A percentile compares a stretch with the other conserved stretches of the same genome.
Evolutionary conservation across 2,329 filamentous ascomycete genomes (phyloP).

Genomic region (Chrysosporium keratinophilum): DNA sequence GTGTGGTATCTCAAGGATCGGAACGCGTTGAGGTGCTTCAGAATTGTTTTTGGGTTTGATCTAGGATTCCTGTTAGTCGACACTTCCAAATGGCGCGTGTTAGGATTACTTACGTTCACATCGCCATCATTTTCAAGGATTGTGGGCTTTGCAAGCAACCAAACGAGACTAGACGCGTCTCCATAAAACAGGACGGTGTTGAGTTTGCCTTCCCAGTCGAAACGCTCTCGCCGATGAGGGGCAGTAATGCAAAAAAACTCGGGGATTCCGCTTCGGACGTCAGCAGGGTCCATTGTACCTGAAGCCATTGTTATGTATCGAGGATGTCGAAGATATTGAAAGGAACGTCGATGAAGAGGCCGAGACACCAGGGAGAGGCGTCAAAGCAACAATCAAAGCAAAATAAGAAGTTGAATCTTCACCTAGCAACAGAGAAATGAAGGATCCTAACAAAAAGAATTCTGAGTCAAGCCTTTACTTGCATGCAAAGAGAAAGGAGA

Average conservation of each 20-base stretch:
- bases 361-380: not conserved
- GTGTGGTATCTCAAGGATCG: constrained; percentile 6
- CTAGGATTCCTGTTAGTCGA: not conserved
- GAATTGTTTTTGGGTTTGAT: not conserved
- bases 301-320: not conserved
- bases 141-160: not conserved
- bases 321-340: not conserved
- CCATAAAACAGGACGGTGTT: constrained; percentile 6
- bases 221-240: constrained; percentile 8
- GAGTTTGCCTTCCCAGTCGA: constrained; percentile 10
- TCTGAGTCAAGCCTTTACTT: not conserved
- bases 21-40: not conserved
- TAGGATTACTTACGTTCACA: not conserved
- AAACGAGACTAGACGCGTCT: constrained; percentile 9
- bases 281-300: not conserved
- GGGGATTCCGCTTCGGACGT: constrained; percentile 2
- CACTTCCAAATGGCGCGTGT: not conserved
- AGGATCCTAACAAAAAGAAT: not conserved
- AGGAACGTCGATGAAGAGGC: not conserved
- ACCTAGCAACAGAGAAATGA: not conserved
- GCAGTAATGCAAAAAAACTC: constrained; percentile 8
- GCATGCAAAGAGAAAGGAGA: not conserved
- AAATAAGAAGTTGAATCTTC: not conserved
- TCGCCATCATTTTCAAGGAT: not conserved
- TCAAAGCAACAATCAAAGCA: not conserved